These are phyloP conservation scores for Leonotis leonurus DNA, from an alignment of 257 asterid species.

Conservation along the genomic window DNA sequence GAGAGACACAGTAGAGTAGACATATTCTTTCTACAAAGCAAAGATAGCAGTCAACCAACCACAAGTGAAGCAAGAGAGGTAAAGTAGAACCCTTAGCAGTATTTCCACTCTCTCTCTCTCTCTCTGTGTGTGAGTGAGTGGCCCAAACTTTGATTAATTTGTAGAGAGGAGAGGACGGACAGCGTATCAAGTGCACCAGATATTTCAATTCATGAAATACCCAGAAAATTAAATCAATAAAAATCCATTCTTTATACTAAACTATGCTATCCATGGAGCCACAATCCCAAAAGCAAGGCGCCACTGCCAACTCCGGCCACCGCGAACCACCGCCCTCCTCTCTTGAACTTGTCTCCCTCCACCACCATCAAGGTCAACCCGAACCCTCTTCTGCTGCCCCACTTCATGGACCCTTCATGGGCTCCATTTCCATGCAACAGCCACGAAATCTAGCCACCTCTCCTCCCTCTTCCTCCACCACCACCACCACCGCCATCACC, in stretches of 20 bases:
- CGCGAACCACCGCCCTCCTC: slow-evolving; percentile 23
- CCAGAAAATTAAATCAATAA: too few relatives aligned
- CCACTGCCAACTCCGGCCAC: slow-evolving; percentile 19
- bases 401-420: slow-evolving; percentile 24
- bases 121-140: background rate
- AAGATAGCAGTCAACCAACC: slow-evolving; percentile 43
- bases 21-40: slow-evolving; percentile 4
- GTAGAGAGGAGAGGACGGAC: slow-evolving; percentile 8
- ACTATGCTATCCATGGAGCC: slow-evolving; percentile 29
- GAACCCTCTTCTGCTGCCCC: slow-evolving; percentile 26
- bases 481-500: background rate
- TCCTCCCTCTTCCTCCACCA: background rate
- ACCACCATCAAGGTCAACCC: slow-evolving; percentile 24
- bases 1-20: background rate
- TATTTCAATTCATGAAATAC: too few relatives aligned
- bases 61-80: too few relatives aligned
- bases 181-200: background rate
- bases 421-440: slow-evolving; percentile 26
- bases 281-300: slow-evolving; percentile 22
- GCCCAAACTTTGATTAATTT: slow-evolving; percentile 18
- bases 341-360: slow-evolving; percentile 29
- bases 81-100: too few relatives aligned
- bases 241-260: too few relatives aligned
- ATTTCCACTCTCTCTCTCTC: slow-evolving; percentile 20
- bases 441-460: slow-evolving; percentile 15